Evolutionary conservation across 331 rosid species (phyloP), one percentile per base, ranked within the genome.

Genomic region (Cucumis variabilis): DNA sequence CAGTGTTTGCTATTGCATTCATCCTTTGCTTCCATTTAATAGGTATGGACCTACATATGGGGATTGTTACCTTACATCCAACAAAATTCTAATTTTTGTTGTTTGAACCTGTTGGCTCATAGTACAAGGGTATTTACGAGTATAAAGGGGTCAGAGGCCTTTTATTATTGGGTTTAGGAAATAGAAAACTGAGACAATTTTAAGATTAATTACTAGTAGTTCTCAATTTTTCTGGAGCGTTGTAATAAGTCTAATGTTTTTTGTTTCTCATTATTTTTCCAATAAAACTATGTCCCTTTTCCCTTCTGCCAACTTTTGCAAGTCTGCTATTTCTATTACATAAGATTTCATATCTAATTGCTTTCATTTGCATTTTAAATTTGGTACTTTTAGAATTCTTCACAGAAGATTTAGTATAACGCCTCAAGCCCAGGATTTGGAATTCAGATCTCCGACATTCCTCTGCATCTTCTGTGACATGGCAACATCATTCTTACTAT

Each of bases 301-400:
- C 24, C 44, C 46, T 68, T 19, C n/a, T 16, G 63, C 76, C 89
- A 67, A 30, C 66, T 88, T 87, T 83, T 90, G 91, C 91, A 97
- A 98, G 98, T 97, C 81, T 95, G 98, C 94, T 97, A 95, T 90
- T 97, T 88, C 92, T 96, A 96, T 86, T 97, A 97, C 91, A 63
- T 95, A 86, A 94, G 98, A 88, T 95, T 95, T 88, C 41, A 6
- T 88, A 73, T 71, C 90, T 86, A 87, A 88, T 83, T 87, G 23
- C 78, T 51, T 17, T 75, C 87, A 82, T 88, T 53, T 85, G 53
- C 66, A 21, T 25, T 83, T 60, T 66, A 77, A 74, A 75, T 78
- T 65, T 83, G 78, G 51, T 89, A 85, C 83, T 65, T 2, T 86
- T 85, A 97, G 99, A 97, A 95, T 92, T 97, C 99, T 85, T 95